Conservation (phyloP, 352 stramenopile species). For the Pythium diclinum region DNA sequence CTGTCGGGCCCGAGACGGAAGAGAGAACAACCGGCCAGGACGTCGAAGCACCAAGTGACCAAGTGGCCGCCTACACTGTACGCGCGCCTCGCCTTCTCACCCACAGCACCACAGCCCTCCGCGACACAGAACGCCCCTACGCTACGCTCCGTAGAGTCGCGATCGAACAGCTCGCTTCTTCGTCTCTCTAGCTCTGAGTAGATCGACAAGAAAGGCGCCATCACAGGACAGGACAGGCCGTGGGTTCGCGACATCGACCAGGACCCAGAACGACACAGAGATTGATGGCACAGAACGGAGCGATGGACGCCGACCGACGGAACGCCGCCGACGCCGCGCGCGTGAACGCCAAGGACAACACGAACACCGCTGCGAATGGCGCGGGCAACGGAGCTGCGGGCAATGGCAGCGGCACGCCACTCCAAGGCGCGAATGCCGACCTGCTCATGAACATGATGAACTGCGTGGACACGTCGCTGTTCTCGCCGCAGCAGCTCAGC, state of each 20-base stretch:
- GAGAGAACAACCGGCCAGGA: constrained; percentile 28
- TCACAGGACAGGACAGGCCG: not conserved
- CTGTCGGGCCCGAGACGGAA: not conserved
- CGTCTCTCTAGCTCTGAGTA: not conserved
- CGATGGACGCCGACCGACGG: constrained; percentile 8
- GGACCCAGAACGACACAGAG: not conserved
- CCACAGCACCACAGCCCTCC: not conserved
- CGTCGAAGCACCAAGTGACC: constrained; percentile 24
- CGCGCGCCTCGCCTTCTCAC: not conserved
- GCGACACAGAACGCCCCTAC: not conserved
- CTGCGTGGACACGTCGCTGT: constrained; percentile 80
- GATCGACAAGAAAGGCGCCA: not conserved
- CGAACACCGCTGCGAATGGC: constrained; percentile 19
- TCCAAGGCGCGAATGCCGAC: constrained; percentile 57
- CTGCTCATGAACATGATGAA: constrained; percentile 85
- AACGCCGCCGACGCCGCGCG: not conserved
- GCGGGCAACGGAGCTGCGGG: constrained; percentile 22
- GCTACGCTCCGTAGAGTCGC: not conserved
- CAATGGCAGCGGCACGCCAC: constrained; percentile 19
- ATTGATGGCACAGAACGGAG: constrained; percentile 31
- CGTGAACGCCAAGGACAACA: constrained; percentile 19
- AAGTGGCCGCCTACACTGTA: too few species aligned
- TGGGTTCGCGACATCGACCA: not conserved
- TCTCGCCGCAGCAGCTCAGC: constrained; percentile 62
- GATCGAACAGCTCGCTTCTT: not conserved